Percentiles rank a stretch among this genome's conserved stretches.
Evolutionary conservation across 2,329 filamentous ascomycete genomes (phyloP).

Genomic region (Sclerotinia glacialis): DNA sequence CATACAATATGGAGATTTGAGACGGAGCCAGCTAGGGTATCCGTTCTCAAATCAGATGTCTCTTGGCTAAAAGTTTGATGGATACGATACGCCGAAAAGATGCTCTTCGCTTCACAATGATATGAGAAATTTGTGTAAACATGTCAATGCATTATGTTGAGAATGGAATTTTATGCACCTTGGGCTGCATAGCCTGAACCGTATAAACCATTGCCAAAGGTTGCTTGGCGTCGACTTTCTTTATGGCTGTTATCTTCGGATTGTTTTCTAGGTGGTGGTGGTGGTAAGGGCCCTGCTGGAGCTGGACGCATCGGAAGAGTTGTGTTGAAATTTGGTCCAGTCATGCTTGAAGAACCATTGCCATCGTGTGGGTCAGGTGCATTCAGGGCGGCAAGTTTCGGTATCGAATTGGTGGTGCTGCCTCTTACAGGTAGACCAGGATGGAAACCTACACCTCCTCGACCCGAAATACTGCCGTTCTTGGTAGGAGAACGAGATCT

Average conservation of each 20-base stretch:
- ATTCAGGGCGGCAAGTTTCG: slow-evolving; percentile 45
- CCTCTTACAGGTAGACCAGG: slow-evolving; percentile 51
- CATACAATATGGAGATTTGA: neutral
- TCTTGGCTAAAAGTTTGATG: slow-evolving; percentile 3
- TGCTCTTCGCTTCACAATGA: slow-evolving; percentile 5
- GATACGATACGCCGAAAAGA: slow-evolving; percentile 17
- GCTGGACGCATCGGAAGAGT: slow-evolving; percentile 62
- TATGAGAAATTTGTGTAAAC: slow-evolving; percentile 15
- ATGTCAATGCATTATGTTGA: slow-evolving; percentile 6
- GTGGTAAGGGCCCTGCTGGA: slow-evolving; percentile 56
- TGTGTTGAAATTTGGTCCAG: slow-evolving; percentile 49
- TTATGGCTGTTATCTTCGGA: slow-evolving; percentile 45
- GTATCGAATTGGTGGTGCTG: slow-evolving; percentile 52
- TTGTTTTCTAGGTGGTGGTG: slow-evolving; percentile 57
- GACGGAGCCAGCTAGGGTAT: slow-evolving; percentile 1
- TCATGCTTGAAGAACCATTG: slow-evolving; percentile 45
- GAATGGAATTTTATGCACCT: slow-evolving; percentile 2
- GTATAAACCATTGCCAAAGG: slow-evolving; percentile 45
- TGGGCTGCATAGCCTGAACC: slow-evolving; percentile 25
- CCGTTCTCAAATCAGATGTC: neutral
- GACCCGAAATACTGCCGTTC: slow-evolving; percentile 48
- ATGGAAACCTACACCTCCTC: slow-evolving; percentile 44
- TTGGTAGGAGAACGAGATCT: slow-evolving; percentile 40
- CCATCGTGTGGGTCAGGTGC: slow-evolving; percentile 39
- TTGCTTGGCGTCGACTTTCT: slow-evolving; percentile 52